These are phyloP conservation scores for Dactylis glomerata DNA, from an alignment of 176 grass and related monocot genomes.

Conservation along the genomic window DNA sequence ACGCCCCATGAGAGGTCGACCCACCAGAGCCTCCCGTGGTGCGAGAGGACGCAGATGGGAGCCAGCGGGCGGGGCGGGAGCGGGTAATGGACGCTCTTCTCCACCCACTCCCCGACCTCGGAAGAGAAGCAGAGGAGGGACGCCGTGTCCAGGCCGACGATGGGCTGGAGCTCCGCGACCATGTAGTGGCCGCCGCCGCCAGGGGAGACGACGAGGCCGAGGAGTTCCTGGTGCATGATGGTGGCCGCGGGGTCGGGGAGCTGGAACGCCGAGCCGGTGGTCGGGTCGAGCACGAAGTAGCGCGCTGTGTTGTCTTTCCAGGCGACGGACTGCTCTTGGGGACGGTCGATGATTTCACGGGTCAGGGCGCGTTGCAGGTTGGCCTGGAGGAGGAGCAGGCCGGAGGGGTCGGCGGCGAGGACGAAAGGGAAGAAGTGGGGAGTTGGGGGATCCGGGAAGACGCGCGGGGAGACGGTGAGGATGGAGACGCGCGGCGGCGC, in stretches of 20 bases:
- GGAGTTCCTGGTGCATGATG: background rate
- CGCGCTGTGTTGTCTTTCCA: background rate
- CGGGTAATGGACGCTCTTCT: background rate
- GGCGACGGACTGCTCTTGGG: background rate
- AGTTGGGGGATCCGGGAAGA: background rate
- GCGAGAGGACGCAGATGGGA: background rate
- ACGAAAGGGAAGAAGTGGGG: background rate
- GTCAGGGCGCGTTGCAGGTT: background rate
- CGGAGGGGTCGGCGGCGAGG: background rate
- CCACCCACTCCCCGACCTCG: background rate
- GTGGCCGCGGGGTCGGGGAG: background rate
- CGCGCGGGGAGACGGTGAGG: background rate
- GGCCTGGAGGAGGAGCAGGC: background rate
- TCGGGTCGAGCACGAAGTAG: background rate
- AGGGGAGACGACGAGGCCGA: background rate
- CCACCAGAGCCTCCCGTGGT: background rate
- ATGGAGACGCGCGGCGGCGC: background rate
- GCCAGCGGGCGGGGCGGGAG: background rate
- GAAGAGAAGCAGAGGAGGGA: background rate
- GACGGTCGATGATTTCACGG: background rate
- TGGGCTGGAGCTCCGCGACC: background rate
- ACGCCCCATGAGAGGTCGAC: background rate
- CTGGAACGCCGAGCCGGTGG: background rate
- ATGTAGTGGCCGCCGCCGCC: background rate
- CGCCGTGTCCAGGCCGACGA: background rate